Conservation (phyloP, 306 rosid genomes). For the Cucurbita maxima region DNA sequence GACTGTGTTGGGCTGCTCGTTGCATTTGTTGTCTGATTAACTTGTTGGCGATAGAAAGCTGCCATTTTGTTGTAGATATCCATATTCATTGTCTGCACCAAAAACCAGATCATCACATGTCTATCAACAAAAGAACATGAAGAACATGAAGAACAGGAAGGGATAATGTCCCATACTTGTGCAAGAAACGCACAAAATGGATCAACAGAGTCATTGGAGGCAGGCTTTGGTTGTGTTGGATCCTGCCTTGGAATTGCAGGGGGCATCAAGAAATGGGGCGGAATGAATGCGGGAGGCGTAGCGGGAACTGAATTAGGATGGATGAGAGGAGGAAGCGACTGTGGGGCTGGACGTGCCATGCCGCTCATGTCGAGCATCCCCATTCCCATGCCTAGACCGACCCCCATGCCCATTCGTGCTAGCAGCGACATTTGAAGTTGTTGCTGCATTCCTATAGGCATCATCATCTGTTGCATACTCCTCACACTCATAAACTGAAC, state of each 20-base stretch:
- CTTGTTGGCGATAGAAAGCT: constrained; percentile 26
- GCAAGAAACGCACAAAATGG: constrained; percentile 17
- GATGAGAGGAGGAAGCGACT: constrained; percentile 17
- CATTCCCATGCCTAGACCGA: constrained; percentile 8
- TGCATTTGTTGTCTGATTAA: constrained; percentile 18
- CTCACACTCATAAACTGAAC: constrained; percentile 27
- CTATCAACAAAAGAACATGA: neutral
- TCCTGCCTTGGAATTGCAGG: constrained; percentile 12
- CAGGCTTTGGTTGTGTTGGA: constrained; percentile 19
- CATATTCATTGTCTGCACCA: constrained; percentile 32
- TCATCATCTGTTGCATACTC: constrained; percentile 28
- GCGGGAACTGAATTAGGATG: constrained; percentile 9
- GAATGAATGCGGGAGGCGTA: constrained; percentile 1
- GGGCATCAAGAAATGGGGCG: constrained; percentile 17
- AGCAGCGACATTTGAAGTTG: constrained; percentile 33
- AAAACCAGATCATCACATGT: neutral
- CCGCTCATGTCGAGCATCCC: constrained; percentile 17
- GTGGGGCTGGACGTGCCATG: constrained; percentile 9
- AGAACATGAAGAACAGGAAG: neutral
- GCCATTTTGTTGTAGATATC: constrained; percentile 32
- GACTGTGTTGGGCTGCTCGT: constrained; percentile 12
- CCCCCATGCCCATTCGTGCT: constrained; percentile 25
- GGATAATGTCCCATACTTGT: constrained; percentile 17
- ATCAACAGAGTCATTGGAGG: constrained; percentile 17
- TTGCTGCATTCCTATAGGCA: constrained; percentile 38